These are phyloP conservation scores for Neoboletus brunneissimus DNA, from an alignment of 768 basidiomycete species.

Conservation along the genomic window DNA sequence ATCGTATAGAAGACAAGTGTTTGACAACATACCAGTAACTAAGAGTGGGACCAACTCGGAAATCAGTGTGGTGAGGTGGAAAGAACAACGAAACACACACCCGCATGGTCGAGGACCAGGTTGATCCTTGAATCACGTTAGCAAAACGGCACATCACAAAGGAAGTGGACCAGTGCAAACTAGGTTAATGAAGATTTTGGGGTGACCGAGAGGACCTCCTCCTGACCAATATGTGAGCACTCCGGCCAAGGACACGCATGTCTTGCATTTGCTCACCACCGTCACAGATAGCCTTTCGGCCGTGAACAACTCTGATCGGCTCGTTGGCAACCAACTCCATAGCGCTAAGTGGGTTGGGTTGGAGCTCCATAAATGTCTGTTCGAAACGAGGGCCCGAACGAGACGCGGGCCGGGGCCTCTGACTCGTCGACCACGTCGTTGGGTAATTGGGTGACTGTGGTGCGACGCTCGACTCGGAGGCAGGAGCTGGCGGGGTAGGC, in stretches of 20 bases:
- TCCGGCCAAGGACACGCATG: not conserved
- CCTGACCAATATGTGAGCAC: slow-evolving; percentile 47
- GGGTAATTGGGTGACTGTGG: slow-evolving; percentile 83
- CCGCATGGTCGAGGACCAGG: slow-evolving; percentile 86
- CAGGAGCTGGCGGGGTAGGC: slow-evolving; percentile 7
- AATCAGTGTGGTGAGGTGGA: slow-evolving; percentile 4
- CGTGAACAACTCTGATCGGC: slow-evolving; percentile 78
- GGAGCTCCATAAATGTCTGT: slow-evolving; percentile 83
- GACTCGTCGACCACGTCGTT: slow-evolving; percentile 81
- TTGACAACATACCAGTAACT: slow-evolving; percentile 47
- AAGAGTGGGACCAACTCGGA: slow-evolving; percentile 9
- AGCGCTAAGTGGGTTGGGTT: slow-evolving; percentile 86
- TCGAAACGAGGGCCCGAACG: slow-evolving; percentile 81
- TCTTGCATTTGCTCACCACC: slow-evolving; percentile 64
- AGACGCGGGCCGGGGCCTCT: slow-evolving; percentile 62
- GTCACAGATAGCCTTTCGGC: slow-evolving; percentile 88
- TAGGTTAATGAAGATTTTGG: slow-evolving; percentile 94
- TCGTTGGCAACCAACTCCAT: slow-evolving; percentile 88
- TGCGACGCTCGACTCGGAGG: slow-evolving; percentile 33
- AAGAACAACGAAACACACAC: slow-evolving; percentile 47
- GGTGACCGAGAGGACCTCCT: slow-evolving; percentile 92
- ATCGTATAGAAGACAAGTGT: not conserved
- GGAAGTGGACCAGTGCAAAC: slow-evolving; percentile 43
- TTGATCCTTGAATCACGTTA: slow-evolving; percentile 60
- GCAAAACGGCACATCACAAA: not conserved